A percentile compares a stretch with the other conserved stretches of the same genome.
These are phyloP conservation scores for Misopates orontium DNA, from an alignment of 257 asterid species.

Conservation along the genomic window DNA sequence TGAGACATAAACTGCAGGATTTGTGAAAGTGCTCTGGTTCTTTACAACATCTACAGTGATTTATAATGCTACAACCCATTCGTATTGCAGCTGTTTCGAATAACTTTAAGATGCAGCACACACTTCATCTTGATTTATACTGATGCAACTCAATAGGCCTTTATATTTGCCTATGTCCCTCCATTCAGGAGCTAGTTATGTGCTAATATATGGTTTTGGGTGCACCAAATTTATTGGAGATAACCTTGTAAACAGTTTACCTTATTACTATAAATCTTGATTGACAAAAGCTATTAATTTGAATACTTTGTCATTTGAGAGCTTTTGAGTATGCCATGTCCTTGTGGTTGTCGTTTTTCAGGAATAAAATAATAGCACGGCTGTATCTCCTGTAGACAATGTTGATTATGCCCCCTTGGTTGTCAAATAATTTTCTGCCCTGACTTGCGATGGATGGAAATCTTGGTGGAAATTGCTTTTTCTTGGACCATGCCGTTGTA, in stretches of 20 bases:
- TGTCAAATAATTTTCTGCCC: too few relatives aligned
- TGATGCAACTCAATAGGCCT: background rate
- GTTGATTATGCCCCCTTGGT: background rate
- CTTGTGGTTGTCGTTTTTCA: background rate
- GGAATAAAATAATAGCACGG: background rate
- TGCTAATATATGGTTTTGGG: conserved; percentile 2
- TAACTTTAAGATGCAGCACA: conserved; percentile 4
- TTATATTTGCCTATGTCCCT: background rate
- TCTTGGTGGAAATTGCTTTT: background rate
- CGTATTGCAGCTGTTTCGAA: conserved; percentile 2
- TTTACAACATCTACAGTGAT: background rate
- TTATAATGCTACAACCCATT: background rate
- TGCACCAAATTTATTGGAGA: background rate
- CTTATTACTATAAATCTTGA: too few relatives aligned
- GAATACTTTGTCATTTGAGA: background rate
- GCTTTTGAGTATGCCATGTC: background rate
- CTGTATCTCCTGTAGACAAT: background rate
- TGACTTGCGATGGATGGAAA: background rate
- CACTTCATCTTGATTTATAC: conserved; percentile 4
- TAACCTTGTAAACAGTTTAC: background rate
- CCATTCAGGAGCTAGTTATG: background rate
- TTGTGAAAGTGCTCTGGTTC: too few relatives aligned
- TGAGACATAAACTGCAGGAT: too few relatives aligned
- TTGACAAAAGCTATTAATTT: background rate
- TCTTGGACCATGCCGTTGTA: background rate